Conservation (phyloP, 768 basidiomycete genomes). For the Coprinopsis cinerea region DNA sequence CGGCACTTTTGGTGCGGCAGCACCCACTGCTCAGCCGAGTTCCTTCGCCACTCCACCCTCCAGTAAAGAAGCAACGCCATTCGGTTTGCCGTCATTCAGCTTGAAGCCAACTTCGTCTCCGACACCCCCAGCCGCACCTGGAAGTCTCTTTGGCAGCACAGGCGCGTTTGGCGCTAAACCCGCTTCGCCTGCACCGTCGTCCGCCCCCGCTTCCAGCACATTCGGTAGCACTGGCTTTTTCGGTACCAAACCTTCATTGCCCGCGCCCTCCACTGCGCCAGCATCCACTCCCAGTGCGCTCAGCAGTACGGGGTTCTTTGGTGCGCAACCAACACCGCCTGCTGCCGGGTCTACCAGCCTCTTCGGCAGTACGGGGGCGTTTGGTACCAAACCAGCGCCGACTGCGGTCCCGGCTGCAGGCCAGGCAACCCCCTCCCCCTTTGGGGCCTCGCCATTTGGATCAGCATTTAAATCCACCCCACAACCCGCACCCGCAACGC, state of each 20-base stretch:
- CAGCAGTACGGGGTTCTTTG: too few relatives aligned
- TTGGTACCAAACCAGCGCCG: conserved; percentile 9
- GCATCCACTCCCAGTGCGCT: too few relatives aligned
- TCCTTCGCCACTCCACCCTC: conserved; percentile 1
- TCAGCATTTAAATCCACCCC: not conserved
- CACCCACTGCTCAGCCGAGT: conserved; percentile 12
- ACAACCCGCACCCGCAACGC: not conserved
- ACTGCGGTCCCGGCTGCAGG: conserved; percentile 1
- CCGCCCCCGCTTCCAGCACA: conserved; percentile 7
- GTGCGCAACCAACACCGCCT: too few relatives aligned
- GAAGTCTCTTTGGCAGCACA: not conserved
- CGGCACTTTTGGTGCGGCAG: too few relatives aligned
- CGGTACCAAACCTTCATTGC: too few relatives aligned
- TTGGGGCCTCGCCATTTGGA: not conserved
- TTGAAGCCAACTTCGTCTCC: not conserved
- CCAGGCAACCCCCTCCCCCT: not conserved
- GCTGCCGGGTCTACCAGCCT: too few relatives aligned
- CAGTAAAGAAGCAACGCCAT: not conserved
- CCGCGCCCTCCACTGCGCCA: too few relatives aligned
- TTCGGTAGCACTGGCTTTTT: not conserved
- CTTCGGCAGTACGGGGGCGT: too few relatives aligned
- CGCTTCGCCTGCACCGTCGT: conserved; percentile 1
- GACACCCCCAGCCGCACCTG: not conserved
- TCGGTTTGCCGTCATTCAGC: conserved; percentile 2
- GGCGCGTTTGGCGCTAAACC: conserved; percentile 1